Conservation (phyloP, 345 rosid species). For the Salix viminalis region DNA sequence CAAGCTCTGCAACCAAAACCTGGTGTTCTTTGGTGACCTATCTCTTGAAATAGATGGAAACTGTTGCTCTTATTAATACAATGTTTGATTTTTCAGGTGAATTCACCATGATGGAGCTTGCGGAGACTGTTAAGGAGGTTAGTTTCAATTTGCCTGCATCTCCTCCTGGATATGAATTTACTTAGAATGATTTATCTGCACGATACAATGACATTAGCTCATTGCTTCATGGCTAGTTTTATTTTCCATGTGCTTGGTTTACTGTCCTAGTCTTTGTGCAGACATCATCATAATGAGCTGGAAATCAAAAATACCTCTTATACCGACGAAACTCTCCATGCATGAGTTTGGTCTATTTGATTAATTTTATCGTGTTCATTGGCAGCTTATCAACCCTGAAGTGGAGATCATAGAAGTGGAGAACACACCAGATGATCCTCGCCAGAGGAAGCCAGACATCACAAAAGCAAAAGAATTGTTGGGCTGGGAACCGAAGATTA, state of each 20-base stretch:
- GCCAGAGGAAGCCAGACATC: conserved; percentile 86
- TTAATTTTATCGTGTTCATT: not conserved
- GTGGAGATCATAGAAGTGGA: conserved; percentile 68
- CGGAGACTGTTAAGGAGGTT: conserved; percentile 89
- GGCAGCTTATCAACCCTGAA: conserved; percentile 71
- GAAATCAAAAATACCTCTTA: not conserved
- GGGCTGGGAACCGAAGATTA: conserved; percentile 88
- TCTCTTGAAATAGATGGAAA: not conserved
- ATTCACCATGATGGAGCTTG: conserved; percentile 85
- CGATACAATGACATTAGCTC: not conserved
- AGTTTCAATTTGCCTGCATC: conserved; percentile 6
- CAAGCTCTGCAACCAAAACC: not conserved
- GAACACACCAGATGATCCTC: conserved; percentile 96
- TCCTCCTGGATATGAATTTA: not conserved
- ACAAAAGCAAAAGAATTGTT: conserved; percentile 74
- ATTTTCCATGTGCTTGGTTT: not conserved
- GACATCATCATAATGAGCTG: not conserved
- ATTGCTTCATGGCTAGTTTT: not conserved
- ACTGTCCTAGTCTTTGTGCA: not conserved
- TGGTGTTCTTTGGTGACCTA: not conserved
- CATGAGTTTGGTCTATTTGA: not conserved
- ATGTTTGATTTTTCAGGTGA: conserved; percentile 44
- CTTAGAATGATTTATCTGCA: not conserved
- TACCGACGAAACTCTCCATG: not conserved
- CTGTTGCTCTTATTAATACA: conserved; percentile 2